Evolutionary conservation across 176 grass and related monocot genomes (phyloP), one percentile per base, ranked within the genome.

Genomic region (Triticum urartu): DNA sequence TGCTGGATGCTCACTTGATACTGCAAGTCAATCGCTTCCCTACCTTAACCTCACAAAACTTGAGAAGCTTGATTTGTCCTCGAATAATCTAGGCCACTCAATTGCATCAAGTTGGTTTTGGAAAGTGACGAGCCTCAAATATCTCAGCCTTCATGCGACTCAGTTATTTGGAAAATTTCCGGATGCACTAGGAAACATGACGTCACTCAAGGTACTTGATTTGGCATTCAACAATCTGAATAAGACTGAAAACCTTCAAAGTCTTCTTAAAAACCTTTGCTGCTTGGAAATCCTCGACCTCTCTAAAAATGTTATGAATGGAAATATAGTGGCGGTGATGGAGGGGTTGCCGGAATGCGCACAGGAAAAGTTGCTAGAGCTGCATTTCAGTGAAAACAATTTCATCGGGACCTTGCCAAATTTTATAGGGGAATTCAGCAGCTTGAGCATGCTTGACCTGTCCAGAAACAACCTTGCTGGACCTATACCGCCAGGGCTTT

Each of bases 211-310:
- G 47, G 47, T 50, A 50, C 47, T 50, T 50, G 47, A 50, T 50
- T 50, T 87, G 5, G 35, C 34, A n/a, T 0, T 3, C 4, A 52
- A 10, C 6, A 33, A 67, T 9, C 7, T 13, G 61, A 43, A 65
- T 21, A 68, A 15, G 1, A 14, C 7, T 5, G 39, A 1, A 45
- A 40, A 73, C 10, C 69, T 42, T 1, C 64, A 42, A 4, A 90
- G 71, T 21, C 54, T 90, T 35, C 80, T 50, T 50, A 15, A 50
- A 50, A 50, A 50, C 4, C 47, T 35, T 83, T 50, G 76, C 43
- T 88, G 58, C 42, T 74, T 93, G 36, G 39, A 40, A 45, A 20
- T 42, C 42, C 21, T 90, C 43, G 11, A 72, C 34, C 18, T 92
- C 47, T 40, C 9, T 40, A 9, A 40, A 40, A 71, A 47, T 34